These are phyloP conservation scores for Deuterostichococcus epilithicus DNA, from an alignment of 139 green algal species.

Conservation along the genomic window DNA sequence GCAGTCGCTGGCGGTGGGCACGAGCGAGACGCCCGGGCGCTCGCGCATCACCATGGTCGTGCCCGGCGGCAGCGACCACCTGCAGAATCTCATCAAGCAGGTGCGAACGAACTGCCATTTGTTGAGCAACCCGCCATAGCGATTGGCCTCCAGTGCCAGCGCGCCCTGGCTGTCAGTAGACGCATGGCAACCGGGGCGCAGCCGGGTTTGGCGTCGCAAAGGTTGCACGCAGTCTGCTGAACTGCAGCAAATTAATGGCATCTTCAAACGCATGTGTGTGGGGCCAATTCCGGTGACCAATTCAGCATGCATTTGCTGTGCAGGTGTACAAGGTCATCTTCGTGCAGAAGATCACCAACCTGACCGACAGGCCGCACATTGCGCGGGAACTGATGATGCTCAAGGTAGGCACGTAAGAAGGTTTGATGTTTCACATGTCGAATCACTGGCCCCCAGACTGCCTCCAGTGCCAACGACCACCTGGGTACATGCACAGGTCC, in stretches of 20 bases:
- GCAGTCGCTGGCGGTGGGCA: conserved; percentile 92
- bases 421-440: not conserved
- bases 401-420: conserved; percentile 62
- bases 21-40: conserved; percentile 68
- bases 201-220: too few species aligned
- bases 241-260: too few species aligned
- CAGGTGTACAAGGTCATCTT: conserved; percentile 3
- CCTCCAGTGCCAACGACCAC: too few species aligned
- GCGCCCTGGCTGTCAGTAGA: too few species aligned
- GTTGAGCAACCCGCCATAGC: too few species aligned
- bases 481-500: conserved; percentile 33
- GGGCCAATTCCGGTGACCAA: too few species aligned
- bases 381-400: conserved; percentile 93
- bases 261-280: too few species aligned
- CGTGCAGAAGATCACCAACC: conserved; percentile 48
- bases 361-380: conserved; percentile 74
- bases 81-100: conserved; percentile 90
- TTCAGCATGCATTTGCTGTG: not conserved
- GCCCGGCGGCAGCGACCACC: conserved; percentile 59
- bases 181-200: too few species aligned
- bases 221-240: too few species aligned
- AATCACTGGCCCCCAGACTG: too few species aligned
- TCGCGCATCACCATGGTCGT: conserved; percentile 93
- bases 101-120: conserved; percentile 21
- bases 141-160: too few species aligned